Base-by-base conservation (phyloP, 2,329 filamentous ascomycete species). In the Fusarium coffeatum region DNA sequence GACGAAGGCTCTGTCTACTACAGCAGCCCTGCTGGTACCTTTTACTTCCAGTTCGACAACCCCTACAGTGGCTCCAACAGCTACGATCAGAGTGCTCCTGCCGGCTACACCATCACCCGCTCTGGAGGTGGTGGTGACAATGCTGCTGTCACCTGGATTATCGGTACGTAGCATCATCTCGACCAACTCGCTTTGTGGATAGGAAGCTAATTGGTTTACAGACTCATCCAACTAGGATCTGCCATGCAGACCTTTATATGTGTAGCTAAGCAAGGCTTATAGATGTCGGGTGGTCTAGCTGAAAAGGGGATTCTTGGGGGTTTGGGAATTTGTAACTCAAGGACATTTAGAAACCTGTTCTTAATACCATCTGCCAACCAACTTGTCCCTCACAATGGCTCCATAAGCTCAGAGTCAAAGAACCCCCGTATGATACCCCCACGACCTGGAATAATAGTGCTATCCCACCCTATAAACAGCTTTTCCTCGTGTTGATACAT, bases 161-260 rank as follows among this genome's bases (percentile, higher is more conserved):
- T 49, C 4, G 23, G 54, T 56, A 27, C 5, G 43, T 11, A 5
- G 8, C 6, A 6, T 8, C 5, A 30, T 30, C 25, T 47, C 20
- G 12, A 34, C 1, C 0, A 34, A 2, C 5, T 34, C 0, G 1
- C 32, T 9, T 18, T 9, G 0, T 16, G 32, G 32, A 8, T 8
- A 8, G 6, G 7, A 32, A 15, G 6, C n/a, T 42, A 22, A 22
- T 8, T 0, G 2, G 8, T 5, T 8, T 42, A 1, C 12, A 42
- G 20, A 43, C 6, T 10, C 30, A 15, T 22, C 41, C 5, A 43
- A 43, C 41, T 43, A 43, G 20, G 5, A 6, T 10, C 6, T n/a
- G 16, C 9, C 16, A n/a, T 37, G 9, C 16, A 11, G 9, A n/a
- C 16, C 5, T 11, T 37, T 6, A 34, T 37, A 6, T 18, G 32